Percentiles rank a stretch among this genome's conserved stretches.
These are phyloP conservation scores for Peronospora belbahrii DNA, from an alignment of 352 stramenopile species.

Conservation along the genomic window DNA sequence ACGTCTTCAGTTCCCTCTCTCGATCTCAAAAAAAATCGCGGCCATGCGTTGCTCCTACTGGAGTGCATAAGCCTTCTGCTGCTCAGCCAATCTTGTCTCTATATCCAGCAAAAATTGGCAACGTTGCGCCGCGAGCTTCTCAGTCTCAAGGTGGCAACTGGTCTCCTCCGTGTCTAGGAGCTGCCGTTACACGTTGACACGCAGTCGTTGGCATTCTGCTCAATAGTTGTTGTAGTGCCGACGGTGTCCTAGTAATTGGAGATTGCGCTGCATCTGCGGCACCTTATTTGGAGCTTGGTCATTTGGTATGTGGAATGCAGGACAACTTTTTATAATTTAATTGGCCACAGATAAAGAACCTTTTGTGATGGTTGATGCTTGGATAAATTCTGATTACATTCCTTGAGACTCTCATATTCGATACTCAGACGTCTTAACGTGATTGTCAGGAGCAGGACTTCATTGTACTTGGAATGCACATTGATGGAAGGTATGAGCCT, in stretches of 20 bases:
- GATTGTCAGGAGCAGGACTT: too few relatives aligned
- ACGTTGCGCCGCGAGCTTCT: slow-evolving; percentile 52
- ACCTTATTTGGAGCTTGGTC: background rate
- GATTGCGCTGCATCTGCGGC: slow-evolving; percentile 20
- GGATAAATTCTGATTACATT: too few relatives aligned
- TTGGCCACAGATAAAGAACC: too few relatives aligned
- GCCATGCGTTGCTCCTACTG: slow-evolving; percentile 49
- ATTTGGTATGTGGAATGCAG: too few relatives aligned
- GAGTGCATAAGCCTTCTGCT: slow-evolving; percentile 24
- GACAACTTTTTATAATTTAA: too few relatives aligned
- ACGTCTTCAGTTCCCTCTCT: slow-evolving; percentile 37
- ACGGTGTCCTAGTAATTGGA: too few relatives aligned
- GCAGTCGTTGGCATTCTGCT: slow-evolving; percentile 45
- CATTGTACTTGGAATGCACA: too few relatives aligned
- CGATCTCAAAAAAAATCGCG: slow-evolving; percentile 61
- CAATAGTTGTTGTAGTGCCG: too few relatives aligned
- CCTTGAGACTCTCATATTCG: too few relatives aligned
- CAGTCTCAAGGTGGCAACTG: slow-evolving; percentile 66
- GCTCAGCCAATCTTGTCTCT: slow-evolving; percentile 29
- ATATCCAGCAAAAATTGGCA: slow-evolving; percentile 32
- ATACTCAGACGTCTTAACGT: too few relatives aligned
- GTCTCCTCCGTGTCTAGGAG: slow-evolving; percentile 63
- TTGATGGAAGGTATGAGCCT: too few relatives aligned
- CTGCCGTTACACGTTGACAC: slow-evolving; percentile 38
- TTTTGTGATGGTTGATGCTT: too few relatives aligned